Evolutionary conservation across 352 stramenopile genomes (phyloP).

Genomic region (Globisporangium splendens): DNA sequence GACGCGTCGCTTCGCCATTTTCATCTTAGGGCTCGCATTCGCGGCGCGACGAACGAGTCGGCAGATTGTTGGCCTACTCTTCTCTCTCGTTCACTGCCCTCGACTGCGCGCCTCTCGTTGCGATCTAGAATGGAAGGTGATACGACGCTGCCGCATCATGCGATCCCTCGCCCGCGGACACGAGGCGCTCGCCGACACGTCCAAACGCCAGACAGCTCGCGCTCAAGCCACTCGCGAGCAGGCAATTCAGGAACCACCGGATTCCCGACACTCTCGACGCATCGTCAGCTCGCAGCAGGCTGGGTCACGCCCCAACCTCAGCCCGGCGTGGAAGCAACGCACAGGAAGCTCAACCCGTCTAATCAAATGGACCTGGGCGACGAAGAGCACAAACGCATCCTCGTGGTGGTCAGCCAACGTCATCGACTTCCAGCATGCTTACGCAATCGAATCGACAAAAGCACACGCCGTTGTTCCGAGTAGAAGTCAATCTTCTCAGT

Average conservation of each 20-base stretch:
- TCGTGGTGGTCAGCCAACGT: not conserved
- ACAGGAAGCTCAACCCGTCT: not conserved
- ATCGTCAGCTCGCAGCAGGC: not conserved
- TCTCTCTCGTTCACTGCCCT: not conserved
- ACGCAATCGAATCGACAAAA: not conserved
- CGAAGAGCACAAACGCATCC: constrained; percentile 6
- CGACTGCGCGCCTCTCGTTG: not conserved
- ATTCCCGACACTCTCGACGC: constrained; percentile 16
- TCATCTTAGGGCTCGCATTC: not conserved
- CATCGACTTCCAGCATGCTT: not conserved
- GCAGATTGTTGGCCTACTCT: not conserved
- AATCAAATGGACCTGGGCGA: not conserved
- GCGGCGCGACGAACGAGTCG: not conserved
- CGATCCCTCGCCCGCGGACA: constrained; percentile 21
- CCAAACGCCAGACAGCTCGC: not conserved
- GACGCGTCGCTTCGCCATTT: not conserved
- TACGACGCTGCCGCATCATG: not conserved
- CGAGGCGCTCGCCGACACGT: constrained; percentile 28
- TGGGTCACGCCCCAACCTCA: not conserved
- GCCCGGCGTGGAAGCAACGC: not conserved
- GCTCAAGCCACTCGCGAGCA: not conserved
- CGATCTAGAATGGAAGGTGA: constrained; percentile 5
- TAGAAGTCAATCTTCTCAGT: constrained; percentile 55
- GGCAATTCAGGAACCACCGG: constrained; percentile 1
- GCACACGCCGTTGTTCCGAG: constrained; percentile 53